phyloP scores from a whole-genome alignment of 129 eudicot genomes.

The Ambrosia artemisiifolia region DNA sequence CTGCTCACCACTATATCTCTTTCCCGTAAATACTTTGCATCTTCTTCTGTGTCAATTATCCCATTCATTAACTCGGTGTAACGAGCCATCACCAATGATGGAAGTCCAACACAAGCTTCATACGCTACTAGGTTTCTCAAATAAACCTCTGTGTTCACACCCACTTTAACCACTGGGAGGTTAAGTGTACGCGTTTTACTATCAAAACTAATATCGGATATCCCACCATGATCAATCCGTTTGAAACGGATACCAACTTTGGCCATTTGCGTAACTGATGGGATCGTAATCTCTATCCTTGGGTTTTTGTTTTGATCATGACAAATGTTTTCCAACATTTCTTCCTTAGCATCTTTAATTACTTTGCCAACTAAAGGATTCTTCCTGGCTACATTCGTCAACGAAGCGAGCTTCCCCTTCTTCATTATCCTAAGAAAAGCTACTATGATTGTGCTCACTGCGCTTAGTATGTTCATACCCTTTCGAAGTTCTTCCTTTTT shows the following conservation, averaged over 20 bases:
- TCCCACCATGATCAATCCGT: conserved; percentile 39
- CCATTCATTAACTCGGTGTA: conserved; percentile 76
- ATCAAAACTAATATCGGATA: conserved; percentile 44
- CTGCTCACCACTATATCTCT: conserved; percentile 52
- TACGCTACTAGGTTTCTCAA: conserved; percentile 67
- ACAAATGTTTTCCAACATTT: neutral
- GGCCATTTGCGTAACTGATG: conserved; percentile 54
- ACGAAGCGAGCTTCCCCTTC: too few species aligned
- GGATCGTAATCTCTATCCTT: conserved; percentile 58
- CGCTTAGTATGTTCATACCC: too few species aligned
- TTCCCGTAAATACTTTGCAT: conserved; percentile 29
- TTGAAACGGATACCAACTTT: conserved; percentile 41
- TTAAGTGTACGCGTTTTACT: conserved; percentile 16
- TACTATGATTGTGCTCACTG: too few species aligned
- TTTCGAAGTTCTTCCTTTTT: too few species aligned
- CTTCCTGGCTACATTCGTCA: too few species aligned
- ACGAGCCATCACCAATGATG: conserved; percentile 60
- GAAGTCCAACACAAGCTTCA: conserved; percentile 42
- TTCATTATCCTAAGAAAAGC: too few species aligned
- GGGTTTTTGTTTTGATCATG: conserved; percentile 23
- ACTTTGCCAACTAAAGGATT: too few species aligned
- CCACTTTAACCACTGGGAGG: conserved; percentile 42
- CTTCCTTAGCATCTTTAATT: too few species aligned
- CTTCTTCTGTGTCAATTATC: conserved; percentile 37
- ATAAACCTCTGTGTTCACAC: conserved; percentile 16